A percentile compares a stretch with the other conserved stretches of the same genome.
Evolutionary conservation across 2,329 filamentous ascomycete species (phyloP).

Genomic region (Plenodomus lindquistii): DNA sequence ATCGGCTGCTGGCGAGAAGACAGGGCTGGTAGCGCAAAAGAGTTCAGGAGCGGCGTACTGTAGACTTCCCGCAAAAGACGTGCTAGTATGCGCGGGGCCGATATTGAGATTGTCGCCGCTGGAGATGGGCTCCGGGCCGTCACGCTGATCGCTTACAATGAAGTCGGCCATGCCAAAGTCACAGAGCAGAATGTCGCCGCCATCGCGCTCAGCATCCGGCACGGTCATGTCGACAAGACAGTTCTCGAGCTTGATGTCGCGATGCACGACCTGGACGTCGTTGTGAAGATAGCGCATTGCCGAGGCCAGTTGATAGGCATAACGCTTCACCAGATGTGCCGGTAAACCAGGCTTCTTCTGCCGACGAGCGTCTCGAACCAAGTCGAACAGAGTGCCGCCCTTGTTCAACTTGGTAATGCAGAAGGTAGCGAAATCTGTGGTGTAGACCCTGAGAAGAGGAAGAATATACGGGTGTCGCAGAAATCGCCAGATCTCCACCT

Average conservation of each 20-base stretch:
- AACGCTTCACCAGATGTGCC: constrained; percentile 59
- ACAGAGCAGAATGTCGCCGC: constrained; percentile 64
- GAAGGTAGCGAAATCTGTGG: constrained; percentile 69
- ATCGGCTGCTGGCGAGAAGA: constrained; percentile 62
- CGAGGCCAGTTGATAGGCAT: constrained; percentile 65
- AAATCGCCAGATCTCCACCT: constrained; percentile 69
- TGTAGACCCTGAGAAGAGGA: constrained; percentile 65
- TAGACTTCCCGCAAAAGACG: constrained; percentile 63
- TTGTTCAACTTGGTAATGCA: constrained; percentile 68
- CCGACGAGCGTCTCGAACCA: constrained; percentile 59
- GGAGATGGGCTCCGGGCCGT: constrained; percentile 55
- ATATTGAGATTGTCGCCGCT: constrained; percentile 48
- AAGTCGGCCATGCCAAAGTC: constrained; percentile 74
- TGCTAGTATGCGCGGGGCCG: constrained; percentile 60
- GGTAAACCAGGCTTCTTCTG: constrained; percentile 51
- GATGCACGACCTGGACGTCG: constrained; percentile 67
- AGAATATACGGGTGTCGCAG: constrained; percentile 66
- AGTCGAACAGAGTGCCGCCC: constrained; percentile 67
- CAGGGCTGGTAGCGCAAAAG: constrained; percentile 44
- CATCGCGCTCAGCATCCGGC: constrained; percentile 51
- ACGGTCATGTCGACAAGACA: constrained; percentile 63
- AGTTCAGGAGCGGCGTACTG: constrained; percentile 59
- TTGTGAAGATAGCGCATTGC: constrained; percentile 70
- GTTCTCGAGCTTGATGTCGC: constrained; percentile 72
- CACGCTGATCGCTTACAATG: constrained; percentile 60